Evolutionary conservation across 1,284 basidiomycete genomes (phyloP).

Genomic region (Mixia osmundae): DNA sequence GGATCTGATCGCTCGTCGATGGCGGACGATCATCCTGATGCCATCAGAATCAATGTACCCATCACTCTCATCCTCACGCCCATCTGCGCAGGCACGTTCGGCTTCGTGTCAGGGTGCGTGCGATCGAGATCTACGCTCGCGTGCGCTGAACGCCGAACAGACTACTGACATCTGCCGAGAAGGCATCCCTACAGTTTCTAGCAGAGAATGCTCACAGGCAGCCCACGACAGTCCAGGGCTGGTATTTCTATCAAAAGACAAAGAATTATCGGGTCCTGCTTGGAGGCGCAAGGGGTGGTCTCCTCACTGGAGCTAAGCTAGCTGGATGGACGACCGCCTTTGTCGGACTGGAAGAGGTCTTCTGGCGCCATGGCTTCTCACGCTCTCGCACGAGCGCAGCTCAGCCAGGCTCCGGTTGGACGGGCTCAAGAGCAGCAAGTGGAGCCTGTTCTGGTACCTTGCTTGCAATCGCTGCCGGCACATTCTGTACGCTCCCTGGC

Average conservation of each 20-base stretch:
- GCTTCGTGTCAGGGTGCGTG: too few species aligned
- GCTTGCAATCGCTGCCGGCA: constrained; percentile 8
- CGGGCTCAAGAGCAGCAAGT: constrained; percentile 4
- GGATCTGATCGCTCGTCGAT: too few species aligned
- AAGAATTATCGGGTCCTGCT: constrained; percentile 2
- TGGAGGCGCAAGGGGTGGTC: constrained; percentile 33
- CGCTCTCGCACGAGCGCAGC: not conserved
- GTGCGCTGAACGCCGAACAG: too few species aligned
- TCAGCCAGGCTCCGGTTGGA: not conserved
- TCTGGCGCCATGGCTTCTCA: constrained; percentile 2
- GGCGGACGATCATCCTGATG: too few species aligned
- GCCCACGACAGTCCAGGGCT: constrained; percentile 36
- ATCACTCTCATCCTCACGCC: too few species aligned
- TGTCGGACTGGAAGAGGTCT: constrained; percentile 10
- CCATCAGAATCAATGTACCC: too few species aligned
- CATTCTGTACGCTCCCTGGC: constrained; percentile 12
- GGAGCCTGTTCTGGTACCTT: constrained; percentile 8
- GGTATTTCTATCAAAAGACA: constrained; percentile 3
- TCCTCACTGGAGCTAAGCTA: constrained; percentile 33
- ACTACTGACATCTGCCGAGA: constrained; percentile 21
- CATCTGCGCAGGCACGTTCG: too few species aligned
- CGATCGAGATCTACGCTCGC: too few species aligned
- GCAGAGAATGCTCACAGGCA: constrained; percentile 43
- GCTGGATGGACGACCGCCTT: constrained; percentile 21
- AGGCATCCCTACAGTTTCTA: constrained; percentile 29